Conservation (phyloP, 768 basidiomycete species). For the Rubroboletus satanas region DNA sequence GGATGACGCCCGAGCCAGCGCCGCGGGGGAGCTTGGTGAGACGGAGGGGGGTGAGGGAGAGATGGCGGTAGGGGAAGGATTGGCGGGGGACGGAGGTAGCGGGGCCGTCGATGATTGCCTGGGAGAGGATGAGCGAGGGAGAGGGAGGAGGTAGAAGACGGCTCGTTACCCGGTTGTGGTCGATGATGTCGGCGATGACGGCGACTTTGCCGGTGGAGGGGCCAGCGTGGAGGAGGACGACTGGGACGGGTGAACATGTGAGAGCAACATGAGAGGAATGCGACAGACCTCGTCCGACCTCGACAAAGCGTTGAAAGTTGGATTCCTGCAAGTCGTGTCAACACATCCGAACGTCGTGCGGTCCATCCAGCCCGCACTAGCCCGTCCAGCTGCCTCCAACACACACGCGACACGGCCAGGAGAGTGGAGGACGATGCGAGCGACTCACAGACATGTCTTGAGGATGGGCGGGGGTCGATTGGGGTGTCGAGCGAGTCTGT, state of each 20-base stretch:
- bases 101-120: conserved; percentile 97
- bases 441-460: conserved; percentile 24
- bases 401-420: not conserved
- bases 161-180: conserved; percentile 85
- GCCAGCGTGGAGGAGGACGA: conserved; percentile 91
- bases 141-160: not conserved
- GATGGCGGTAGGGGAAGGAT: conserved; percentile 85
- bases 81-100: conserved; percentile 90
- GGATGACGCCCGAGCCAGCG: conserved; percentile 76
- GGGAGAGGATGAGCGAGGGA: not conserved
- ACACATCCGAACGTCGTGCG: conserved; percentile 6
- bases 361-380: conserved; percentile 13
- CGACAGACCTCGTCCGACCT: conserved; percentile 85
- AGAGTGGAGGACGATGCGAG: too few species aligned
- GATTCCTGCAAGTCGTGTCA: conserved; percentile 50
- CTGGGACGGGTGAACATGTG: conserved; percentile 29
- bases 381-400: rapidly evolving
- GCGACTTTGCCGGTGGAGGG: conserved; percentile 86
- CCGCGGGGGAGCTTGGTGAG: conserved; percentile 82
- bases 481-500: not conserved
- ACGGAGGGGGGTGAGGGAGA: conserved; percentile 83
- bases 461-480: not conserved
- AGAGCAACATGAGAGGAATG: not conserved
- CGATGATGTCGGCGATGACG: conserved; percentile 95
- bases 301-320: conserved; percentile 95